Conservation (phyloP, 306 rosid species). For the Glycine tomentella region DNA sequence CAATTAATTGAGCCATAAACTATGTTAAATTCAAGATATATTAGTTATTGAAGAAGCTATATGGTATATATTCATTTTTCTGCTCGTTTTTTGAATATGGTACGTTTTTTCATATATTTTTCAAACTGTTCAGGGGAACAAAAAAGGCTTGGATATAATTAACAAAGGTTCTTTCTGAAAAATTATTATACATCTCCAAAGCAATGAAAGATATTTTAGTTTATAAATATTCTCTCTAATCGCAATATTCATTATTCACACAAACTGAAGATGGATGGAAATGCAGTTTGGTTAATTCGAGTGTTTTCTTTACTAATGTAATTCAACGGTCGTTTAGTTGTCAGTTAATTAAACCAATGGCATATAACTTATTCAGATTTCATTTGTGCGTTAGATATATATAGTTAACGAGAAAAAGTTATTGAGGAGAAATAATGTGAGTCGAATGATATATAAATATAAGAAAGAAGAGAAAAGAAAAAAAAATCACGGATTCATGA, state of each 20-base stretch:
- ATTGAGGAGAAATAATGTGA: background rate
- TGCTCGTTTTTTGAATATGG: conserved; percentile 16
- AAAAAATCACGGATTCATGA: too few relatives aligned
- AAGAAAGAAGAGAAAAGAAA: too few relatives aligned
- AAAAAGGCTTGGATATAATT: background rate
- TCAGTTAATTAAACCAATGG: background rate
- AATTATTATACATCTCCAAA: background rate
- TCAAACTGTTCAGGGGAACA: background rate
- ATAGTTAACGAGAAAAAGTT: background rate
- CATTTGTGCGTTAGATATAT: background rate
- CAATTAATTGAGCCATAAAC: background rate
- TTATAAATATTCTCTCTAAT: background rate
- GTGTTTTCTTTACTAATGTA: background rate
- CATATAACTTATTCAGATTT: background rate
- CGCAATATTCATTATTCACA: too few relatives aligned
- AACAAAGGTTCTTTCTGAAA: conserved; percentile 9
- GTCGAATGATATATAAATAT: too few relatives aligned
- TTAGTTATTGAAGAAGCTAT: conserved; percentile 21
- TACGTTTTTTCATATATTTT: background rate
- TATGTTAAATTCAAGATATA: conserved; percentile 28
- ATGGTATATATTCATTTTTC: background rate
- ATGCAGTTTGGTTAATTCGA: conserved; percentile 24
- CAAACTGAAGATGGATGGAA: background rate
- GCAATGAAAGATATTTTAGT: conserved; percentile 1
- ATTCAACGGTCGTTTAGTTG: background rate